Conservation (phyloP, 352 stramenopile genomes). For the Pythium grandisporangium region DNA sequence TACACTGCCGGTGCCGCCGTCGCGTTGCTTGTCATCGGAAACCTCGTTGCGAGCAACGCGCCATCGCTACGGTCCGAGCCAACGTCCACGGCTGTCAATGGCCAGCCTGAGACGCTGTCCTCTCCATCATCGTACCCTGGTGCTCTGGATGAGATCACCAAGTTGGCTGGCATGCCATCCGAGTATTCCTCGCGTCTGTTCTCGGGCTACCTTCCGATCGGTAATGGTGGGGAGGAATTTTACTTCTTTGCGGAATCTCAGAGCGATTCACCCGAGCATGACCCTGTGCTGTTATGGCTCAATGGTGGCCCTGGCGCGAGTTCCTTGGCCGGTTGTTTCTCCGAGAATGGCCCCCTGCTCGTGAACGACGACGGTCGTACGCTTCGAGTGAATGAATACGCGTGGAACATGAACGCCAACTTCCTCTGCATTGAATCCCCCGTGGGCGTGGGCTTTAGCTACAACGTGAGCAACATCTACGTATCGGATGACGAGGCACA, state of each 20-base stretch:
- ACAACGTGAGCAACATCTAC: constrained; percentile 56
- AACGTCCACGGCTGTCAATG: too few species aligned
- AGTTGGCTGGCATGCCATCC: constrained; percentile 26
- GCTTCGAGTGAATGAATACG: constrained; percentile 34
- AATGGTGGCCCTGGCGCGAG: constrained; percentile 55
- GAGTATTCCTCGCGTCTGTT: constrained; percentile 43
- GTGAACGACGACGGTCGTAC: constrained; percentile 38
- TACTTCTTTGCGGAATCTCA: constrained; percentile 68
- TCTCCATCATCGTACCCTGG: constrained; percentile 33
- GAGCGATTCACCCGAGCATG: constrained; percentile 17
- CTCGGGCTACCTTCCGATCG: constrained; percentile 43
- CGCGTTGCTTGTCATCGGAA: constrained; percentile 6
- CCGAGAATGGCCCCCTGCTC: constrained; percentile 62
- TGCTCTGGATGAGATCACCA: constrained; percentile 32
- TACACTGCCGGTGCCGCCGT: constrained; percentile 8
- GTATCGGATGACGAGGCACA: constrained; percentile 60
- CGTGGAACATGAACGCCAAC: constrained; percentile 50
- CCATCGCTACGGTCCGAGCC: too few species aligned
- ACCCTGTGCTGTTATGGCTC: constrained; percentile 61
- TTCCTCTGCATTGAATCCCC: constrained; percentile 57
- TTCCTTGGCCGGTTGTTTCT: constrained; percentile 51
- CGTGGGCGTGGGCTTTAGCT: constrained; percentile 55
- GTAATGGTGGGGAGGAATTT: constrained; percentile 49
- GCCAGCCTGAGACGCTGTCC: too few species aligned
- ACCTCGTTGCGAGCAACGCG: not conserved